Evolutionary conservation across 2,329 filamentous ascomycete genomes (phyloP), one percentile per base, ranked within the genome.

Genomic region (Ceratocystis colombiana): DNA sequence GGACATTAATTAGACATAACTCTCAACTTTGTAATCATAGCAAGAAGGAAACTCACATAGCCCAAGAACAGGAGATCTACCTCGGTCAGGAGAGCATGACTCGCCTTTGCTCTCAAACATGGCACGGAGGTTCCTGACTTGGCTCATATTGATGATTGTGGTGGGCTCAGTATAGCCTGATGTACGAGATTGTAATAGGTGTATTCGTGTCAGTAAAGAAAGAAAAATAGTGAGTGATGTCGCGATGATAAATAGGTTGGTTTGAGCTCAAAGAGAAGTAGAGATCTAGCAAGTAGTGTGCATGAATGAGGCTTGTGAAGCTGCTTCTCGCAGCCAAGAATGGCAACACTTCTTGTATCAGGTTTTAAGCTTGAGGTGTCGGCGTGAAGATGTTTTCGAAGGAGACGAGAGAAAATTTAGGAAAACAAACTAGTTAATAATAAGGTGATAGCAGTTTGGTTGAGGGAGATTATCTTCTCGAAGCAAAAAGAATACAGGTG

Each of bases 61-160:
- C 69, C 74, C 76, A 69, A 76, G 75, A 69, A 80, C 84, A 65
- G 87, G 87, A 67, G 86, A 88, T 74, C 88, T 81, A 68, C 88
- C 88, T 77, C 88, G 81, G 69, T 88, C 86, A 17, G 85, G 84
- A 70, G 85, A 82, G 62, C 62, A 8, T 2, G 50, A 25, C n/a
- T 66, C 64, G 74, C 81, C 83, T 76, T 84, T 88, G 74, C 85
- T 84, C 79, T 92, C 88, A 74, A 91, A 91, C 82, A 89, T 90
- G 73, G 88, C 88, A 71, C 87, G 82, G 70, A 92, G 83, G 77
- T 88, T 89, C 77, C 81, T 86, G 72, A 89, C 87, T 72, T 83
- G 85, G 73, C 85, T 85, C 82, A 85, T 85, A 72, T 74, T 78
- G 75, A 76, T 75, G 71, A 75, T 69, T 45, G 44, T 30, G 3